Conservation (phyloP, 2,329 filamentous ascomycete species). For the Microcyclospora tardicrescens region DNA sequence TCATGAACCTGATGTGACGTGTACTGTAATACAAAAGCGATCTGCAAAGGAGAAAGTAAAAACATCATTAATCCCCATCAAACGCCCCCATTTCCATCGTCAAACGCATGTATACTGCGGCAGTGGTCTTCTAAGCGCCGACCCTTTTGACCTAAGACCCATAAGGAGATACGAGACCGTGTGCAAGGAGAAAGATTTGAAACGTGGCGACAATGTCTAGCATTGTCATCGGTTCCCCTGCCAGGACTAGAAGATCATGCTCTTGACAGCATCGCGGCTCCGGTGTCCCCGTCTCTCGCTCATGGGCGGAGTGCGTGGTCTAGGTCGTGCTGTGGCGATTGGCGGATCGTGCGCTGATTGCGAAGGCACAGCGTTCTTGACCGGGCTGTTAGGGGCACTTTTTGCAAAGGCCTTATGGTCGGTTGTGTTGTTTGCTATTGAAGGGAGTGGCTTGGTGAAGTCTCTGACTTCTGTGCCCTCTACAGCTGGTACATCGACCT, state of each 20-base stretch:
- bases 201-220: no score
- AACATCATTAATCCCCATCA: no score
- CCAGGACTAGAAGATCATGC: slow-evolving; percentile 20
- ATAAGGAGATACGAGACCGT: no score
- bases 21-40: no score
- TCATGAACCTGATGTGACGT: no score
- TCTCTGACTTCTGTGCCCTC: slow-evolving; percentile 12
- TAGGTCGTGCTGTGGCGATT: slow-evolving; percentile 6
- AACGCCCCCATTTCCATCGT: no score
- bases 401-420: slow-evolving; percentile 12
- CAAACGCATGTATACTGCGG: no score
- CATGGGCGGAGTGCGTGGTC: slow-evolving; percentile 22
- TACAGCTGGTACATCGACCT: slow-evolving; percentile 6
- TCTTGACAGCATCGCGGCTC: slow-evolving; percentile 23
- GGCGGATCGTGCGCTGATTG: not conserved
- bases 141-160: no score
- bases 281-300: slow-evolving; percentile 17
- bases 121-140: no score
- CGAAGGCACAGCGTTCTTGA: slow-evolving; percentile 10
- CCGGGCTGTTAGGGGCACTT: slow-evolving; percentile 16
- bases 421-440: slow-evolving; percentile 7
- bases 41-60: no score
- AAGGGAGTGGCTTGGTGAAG: slow-evolving; percentile 15
- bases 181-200: no score
- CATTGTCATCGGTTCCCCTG: no score